phyloP scores from a whole-genome alignment of 148 eudicot species.

The Chenopodium album region DNA sequence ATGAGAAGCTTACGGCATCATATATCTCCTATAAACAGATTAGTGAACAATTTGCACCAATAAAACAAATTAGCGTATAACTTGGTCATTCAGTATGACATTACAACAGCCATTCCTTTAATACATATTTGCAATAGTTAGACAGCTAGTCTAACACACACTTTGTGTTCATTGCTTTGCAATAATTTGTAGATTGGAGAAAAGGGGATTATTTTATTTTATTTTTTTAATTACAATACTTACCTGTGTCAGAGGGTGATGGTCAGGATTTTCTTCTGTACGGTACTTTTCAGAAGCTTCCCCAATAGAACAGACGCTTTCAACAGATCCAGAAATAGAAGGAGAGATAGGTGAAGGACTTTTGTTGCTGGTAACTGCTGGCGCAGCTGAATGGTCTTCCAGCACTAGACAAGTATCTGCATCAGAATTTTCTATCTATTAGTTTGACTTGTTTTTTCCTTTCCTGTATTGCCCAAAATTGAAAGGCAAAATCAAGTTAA shows the following conservation, averaged over 20 bases:
- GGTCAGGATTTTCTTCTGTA: slow-evolving; percentile 6
- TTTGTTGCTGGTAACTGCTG: slow-evolving; percentile 6
- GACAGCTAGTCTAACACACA: background rate
- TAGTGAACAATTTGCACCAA: no score
- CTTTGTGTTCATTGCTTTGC: background rate
- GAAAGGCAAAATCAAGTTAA: no score
- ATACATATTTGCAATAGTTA: background rate
- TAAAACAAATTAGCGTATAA: background rate
- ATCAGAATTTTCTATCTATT: slow-evolving; percentile 9
- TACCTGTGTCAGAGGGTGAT: slow-evolving; percentile 28
- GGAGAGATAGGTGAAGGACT: slow-evolving; percentile 12
- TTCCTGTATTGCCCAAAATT: slow-evolving; percentile 1
- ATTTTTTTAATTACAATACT: background rate
- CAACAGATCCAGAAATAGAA: slow-evolving; percentile 21
- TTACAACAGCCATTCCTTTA: background rate
- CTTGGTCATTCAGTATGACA: background rate
- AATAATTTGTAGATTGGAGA: background rate
- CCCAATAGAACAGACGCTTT: slow-evolving; percentile 11
- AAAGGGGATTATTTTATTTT: no score
- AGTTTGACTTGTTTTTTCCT: slow-evolving; percentile 4
- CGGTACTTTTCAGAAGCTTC: slow-evolving; percentile 17
- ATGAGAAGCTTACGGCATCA: background rate
- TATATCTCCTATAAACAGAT: no score
- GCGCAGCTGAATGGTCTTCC: slow-evolving; percentile 15
- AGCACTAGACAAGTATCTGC: slow-evolving; percentile 10